Conservation (phyloP, 2,329 filamentous ascomycete species). For the Trichoderma atroviride region DNA sequence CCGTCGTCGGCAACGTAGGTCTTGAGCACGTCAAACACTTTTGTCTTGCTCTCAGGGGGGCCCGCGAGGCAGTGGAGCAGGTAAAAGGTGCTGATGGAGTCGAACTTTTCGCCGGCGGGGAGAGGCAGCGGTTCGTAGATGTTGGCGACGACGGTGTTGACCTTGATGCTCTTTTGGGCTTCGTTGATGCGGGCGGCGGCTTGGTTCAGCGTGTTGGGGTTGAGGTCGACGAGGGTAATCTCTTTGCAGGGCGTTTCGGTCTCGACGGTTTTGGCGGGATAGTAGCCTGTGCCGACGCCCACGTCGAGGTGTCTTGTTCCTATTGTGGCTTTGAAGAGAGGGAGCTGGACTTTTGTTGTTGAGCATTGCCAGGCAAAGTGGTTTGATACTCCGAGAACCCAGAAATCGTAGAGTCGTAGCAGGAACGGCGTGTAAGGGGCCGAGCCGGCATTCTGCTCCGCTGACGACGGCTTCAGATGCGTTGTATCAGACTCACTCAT, state of each 20-base stretch:
- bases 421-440: constrained; percentile 15
- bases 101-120: constrained; percentile 34
- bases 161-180: constrained; percentile 28
- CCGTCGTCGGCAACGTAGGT: constrained; percentile 30
- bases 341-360: constrained; percentile 35
- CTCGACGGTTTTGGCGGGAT: constrained; percentile 37
- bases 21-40: constrained; percentile 28
- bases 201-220: constrained; percentile 36
- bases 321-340: constrained; percentile 40
- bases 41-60: constrained; percentile 29
- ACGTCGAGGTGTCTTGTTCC: constrained; percentile 44
- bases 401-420: constrained; percentile 45
- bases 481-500: not conserved
- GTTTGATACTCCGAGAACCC: constrained; percentile 48
- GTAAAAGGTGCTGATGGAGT: constrained; percentile 41
- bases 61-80: constrained; percentile 36
- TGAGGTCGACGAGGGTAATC: constrained; percentile 44
- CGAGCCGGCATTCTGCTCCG: constrained; percentile 14
- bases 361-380: constrained; percentile 43
- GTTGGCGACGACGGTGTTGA: constrained; percentile 42
- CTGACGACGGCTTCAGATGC: not conserved
- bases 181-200: constrained; percentile 24
- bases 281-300: constrained; percentile 46
- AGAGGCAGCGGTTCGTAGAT: constrained; percentile 40
- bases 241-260: constrained; percentile 29